phyloP scores from a whole-genome alignment of 2,329 filamentous ascomycete species.

The Scedosporium apiospermum region DNA sequence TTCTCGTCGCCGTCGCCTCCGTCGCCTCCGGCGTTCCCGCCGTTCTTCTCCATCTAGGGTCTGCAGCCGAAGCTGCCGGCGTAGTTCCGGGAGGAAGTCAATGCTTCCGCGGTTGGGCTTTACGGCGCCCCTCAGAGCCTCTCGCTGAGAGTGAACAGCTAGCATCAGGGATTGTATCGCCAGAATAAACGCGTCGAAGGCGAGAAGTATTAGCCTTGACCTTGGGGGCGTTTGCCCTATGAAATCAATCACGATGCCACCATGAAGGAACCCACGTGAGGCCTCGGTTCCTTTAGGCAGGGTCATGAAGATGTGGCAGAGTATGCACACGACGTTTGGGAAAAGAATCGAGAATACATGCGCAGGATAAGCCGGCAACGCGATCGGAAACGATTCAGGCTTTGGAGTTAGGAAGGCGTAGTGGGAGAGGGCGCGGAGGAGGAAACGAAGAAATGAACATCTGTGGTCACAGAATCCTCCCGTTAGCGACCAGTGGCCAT shows the following conservation, averaged over 20 bases:
- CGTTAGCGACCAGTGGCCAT: constrained; percentile 9
- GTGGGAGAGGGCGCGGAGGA: constrained; percentile 49
- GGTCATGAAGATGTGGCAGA: constrained; percentile 47
- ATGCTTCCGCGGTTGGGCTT: constrained; percentile 4
- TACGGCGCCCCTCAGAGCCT: constrained; percentile 1
- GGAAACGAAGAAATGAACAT: constrained; percentile 54
- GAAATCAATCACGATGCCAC: constrained; percentile 58
- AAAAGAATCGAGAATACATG: constrained; percentile 49
- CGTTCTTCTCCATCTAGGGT: constrained; percentile 47
- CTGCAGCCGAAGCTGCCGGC: constrained; percentile 19
- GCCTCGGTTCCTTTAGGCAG: constrained; percentile 49
- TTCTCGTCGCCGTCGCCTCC: constrained; percentile 20
- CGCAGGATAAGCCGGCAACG: constrained; percentile 44
- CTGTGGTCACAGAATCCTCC: constrained; percentile 24
- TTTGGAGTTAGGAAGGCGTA: constrained; percentile 57
- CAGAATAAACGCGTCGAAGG: constrained; percentile 47
- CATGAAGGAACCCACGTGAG: constrained; percentile 56
- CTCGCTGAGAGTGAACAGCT: constrained; percentile 37
- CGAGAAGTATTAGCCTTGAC: constrained; percentile 43
- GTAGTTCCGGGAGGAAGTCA: constrained; percentile 4
- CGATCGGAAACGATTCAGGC: constrained; percentile 43
- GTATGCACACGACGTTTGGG: constrained; percentile 50
- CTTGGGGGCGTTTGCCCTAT: constrained; percentile 55
- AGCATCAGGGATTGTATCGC: constrained; percentile 55
- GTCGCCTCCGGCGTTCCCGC: constrained; percentile 20